Evolutionary conservation across 169 alveolate genomes (phyloP).

Genomic region (Theileria orientalis): DNA sequence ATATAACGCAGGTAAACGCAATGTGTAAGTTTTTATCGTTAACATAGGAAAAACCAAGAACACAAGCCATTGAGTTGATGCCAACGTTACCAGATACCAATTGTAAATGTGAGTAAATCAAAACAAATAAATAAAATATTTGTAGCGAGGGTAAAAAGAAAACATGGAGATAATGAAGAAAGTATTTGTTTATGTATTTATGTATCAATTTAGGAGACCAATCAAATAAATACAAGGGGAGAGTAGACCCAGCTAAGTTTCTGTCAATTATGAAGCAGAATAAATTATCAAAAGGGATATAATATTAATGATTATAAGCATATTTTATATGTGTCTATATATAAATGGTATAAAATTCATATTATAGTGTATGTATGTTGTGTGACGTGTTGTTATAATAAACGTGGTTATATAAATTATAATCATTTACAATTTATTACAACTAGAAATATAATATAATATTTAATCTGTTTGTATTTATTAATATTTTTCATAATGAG

Average conservation of each 20-base stretch:
- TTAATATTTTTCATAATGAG: slow-evolving; percentile 56
- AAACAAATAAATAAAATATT: slow-evolving; percentile 8
- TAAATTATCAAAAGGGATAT: slow-evolving; percentile 17
- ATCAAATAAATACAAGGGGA: slow-evolving; percentile 41
- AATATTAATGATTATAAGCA: not conserved
- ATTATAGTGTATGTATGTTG: not conserved
- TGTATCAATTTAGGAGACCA: no score
- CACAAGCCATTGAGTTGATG: slow-evolving; percentile 56
- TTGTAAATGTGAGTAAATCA: slow-evolving; percentile 31
- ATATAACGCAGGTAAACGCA: slow-evolving; percentile 56
- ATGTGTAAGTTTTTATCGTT: not conserved
- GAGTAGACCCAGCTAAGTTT: slow-evolving; percentile 61
- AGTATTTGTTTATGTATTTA: no score
- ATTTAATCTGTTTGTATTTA: not conserved
- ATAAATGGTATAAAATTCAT: not conserved
- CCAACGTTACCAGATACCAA: slow-evolving; percentile 66
- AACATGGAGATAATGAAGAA: slow-evolving; percentile 22
- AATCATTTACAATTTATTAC: not conserved
- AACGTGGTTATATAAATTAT: not conserved
- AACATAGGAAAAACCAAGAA: slow-evolving; percentile 54
- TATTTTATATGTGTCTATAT: not conserved
- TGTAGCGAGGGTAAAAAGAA: slow-evolving; percentile 24
- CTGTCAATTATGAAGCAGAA: slow-evolving; percentile 48
- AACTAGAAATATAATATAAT: not conserved
- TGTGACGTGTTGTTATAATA: not conserved